A percentile compares a stretch with the other conserved stretches of the same genome.
These are phyloP conservation scores for Xerocomus nothofagi DNA, from an alignment of 1,284 basidiomycete species.

Conservation along the genomic window DNA sequence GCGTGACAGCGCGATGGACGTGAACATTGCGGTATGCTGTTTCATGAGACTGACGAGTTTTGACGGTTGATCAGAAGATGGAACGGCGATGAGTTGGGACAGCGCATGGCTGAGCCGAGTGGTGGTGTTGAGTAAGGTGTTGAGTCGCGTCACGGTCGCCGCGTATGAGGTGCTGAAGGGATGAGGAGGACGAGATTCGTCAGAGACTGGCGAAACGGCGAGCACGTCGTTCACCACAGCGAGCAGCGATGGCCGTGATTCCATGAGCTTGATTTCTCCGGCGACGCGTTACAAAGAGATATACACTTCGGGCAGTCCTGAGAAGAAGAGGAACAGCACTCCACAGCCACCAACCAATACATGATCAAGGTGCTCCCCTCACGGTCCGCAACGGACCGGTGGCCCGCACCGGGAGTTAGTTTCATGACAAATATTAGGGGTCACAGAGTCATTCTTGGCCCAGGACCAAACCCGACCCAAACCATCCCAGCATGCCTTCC, in stretches of 20 bases:
- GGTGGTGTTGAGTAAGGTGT: constrained; percentile 51
- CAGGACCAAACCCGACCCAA: too few species aligned
- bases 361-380: too few species aligned
- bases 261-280: too few species aligned
- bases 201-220: constrained; percentile 12
- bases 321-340: too few species aligned
- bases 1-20: constrained; percentile 30
- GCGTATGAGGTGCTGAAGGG: constrained; percentile 50
- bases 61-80: constrained; percentile 50
- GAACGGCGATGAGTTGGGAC: constrained; percentile 46
- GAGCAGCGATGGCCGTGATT: constrained; percentile 25
- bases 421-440: too few species aligned
- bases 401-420: too few species aligned
- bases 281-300: too few species aligned
- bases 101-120: constrained; percentile 55
- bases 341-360: too few species aligned
- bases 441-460: too few species aligned
- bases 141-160: constrained; percentile 43
- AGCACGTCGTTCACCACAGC: constrained; percentile 31
- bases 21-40: constrained; percentile 54
- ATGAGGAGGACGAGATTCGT: constrained; percentile 39
- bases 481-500: not conserved
- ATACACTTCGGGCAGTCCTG: too few species aligned
- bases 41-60: constrained; percentile 67
- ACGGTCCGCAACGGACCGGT: too few species aligned